Percentiles rank a stretch among this genome's conserved stretches.
phyloP scores from a whole-genome alignment of 163 green algal species.

The Dunaliella salina region DNA sequence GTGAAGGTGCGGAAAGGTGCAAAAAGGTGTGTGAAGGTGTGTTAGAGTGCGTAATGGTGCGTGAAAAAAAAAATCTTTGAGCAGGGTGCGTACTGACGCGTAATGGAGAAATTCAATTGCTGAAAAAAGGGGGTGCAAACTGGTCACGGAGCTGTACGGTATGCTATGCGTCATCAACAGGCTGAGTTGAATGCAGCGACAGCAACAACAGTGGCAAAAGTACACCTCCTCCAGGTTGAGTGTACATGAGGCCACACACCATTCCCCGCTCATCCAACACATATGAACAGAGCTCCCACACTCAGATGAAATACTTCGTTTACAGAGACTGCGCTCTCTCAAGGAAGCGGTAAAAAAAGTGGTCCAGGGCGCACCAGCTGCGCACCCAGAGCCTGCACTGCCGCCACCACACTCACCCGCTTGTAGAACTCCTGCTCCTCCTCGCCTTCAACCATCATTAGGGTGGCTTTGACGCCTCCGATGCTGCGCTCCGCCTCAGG shows the following conservation, averaged over 20 bases:
- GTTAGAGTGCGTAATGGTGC: too few relatives aligned
- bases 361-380: not conserved
- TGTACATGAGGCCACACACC: slow-evolving; percentile 3
- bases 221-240: not conserved
- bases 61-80: too few relatives aligned
- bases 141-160: too few relatives aligned
- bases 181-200: too few relatives aligned
- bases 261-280: not conserved
- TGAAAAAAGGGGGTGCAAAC: too few relatives aligned
- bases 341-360: not conserved
- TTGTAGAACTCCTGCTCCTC: slow-evolving; percentile 60
- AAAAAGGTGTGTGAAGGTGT: too few relatives aligned
- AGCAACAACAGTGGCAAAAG: too few relatives aligned
- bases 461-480: slow-evolving; percentile 35
- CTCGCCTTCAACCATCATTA: slow-evolving; percentile 57
- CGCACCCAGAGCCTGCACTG: not conserved
- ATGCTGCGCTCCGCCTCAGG: slow-evolving; percentile 40
- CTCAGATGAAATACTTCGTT: not conserved
- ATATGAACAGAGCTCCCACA: not conserved
- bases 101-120: too few relatives aligned
- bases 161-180: too few relatives aligned
- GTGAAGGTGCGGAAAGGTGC: too few relatives aligned
- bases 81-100: too few relatives aligned
- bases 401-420: slow-evolving; percentile 32
- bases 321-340: not conserved